Base-by-base conservation (phyloP, 371 early-diverging fungal genomes). In the Lichtheimia hyalospora region DNA sequence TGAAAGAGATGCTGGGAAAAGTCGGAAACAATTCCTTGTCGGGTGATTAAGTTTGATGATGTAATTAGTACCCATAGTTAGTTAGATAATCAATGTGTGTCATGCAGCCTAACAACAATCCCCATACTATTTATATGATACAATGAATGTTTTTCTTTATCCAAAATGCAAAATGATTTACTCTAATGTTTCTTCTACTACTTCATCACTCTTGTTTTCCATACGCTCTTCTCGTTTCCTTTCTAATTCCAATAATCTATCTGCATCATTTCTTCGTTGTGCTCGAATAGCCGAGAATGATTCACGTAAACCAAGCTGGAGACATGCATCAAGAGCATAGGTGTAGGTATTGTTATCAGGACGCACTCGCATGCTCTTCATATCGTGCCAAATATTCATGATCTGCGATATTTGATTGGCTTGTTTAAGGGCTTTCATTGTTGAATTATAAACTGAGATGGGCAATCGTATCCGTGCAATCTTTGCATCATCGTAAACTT, bases 341-440 rank as follows among this genome's bases (percentile, higher is more conserved):
- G 68, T 63, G 28, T 81, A 81, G 1, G 61, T 68, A 3, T 42
- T 43, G 16, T 43, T 56, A 55, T 81, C 74, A 0, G 74, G 75
- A 10, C 66, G 50, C 6, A 74, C 64, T 7, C 57, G 27, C 12
- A 52, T 40, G 0, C 61, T 49, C 12, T 68, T 66, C 72, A 77
- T 75, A 39, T 81, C 76, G 14, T 81, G 66, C 78, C 78, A 81
- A 4, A 81, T 61, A n/a, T 66, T 70, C 74, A 77, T 69, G n/a
- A 77, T 58, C 41, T 73, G 72, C 0, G 72, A 61, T n/a, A 68
- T 48, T 13, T 71, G 60, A 6, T 65, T 68, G 5, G 58, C 60
- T 1, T 49, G 49, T 18, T 69, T 66, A 10, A 74, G 56, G 0
- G 64, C 70, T 0, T 15, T 21, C 69, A 74, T 73, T 12, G 72